phyloP scores from a whole-genome alignment of 345 rosid genomes.

The Carallia pectinifolia region DNA sequence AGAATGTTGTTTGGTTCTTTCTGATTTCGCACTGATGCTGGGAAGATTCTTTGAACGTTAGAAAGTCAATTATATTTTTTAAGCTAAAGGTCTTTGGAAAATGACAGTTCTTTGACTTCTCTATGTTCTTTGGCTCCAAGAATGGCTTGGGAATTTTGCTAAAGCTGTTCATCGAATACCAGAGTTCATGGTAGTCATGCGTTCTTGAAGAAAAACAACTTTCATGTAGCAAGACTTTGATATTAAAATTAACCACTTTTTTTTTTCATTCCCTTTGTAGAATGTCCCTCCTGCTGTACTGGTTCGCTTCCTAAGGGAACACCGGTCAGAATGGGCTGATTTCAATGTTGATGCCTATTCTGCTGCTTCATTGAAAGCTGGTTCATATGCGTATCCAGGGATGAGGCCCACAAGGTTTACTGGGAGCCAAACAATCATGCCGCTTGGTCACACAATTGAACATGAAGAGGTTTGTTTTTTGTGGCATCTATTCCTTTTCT shows the following conservation, averaged over 20 bases:
- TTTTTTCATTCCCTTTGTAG: slow-evolving; percentile 36
- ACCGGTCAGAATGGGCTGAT: slow-evolving; percentile 99
- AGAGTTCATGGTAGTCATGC: not conserved
- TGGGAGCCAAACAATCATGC: slow-evolving; percentile 95
- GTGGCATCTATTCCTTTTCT: not conserved
- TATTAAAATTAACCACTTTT: not conserved
- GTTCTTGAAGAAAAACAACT: not conserved
- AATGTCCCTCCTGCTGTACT: slow-evolving; percentile 94
- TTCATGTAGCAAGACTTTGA: not conserved
- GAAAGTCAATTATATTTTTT: no score
- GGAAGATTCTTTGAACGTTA: no score
- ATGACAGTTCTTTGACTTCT: no score
- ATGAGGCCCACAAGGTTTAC: slow-evolving; percentile 93
- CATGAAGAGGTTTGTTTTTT: slow-evolving; percentile 79
- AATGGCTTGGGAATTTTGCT: no score
- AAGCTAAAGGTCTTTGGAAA: no score
- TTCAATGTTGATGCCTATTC: slow-evolving; percentile 98
- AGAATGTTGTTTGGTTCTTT: no score
- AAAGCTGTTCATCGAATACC: no score
- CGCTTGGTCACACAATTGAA: slow-evolving; percentile 94
- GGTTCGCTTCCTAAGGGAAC: slow-evolving; percentile 93
- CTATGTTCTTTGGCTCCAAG: no score
- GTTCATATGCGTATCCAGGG: slow-evolving; percentile 79
- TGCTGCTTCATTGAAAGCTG: slow-evolving; percentile 81
- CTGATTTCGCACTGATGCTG: no score